A percentile compares a stretch with the other conserved stretches of the same genome.
phyloP scores from a whole-genome alignment of 2,329 filamentous ascomycete genomes.

The Stachybotrys chartarum region DNA sequence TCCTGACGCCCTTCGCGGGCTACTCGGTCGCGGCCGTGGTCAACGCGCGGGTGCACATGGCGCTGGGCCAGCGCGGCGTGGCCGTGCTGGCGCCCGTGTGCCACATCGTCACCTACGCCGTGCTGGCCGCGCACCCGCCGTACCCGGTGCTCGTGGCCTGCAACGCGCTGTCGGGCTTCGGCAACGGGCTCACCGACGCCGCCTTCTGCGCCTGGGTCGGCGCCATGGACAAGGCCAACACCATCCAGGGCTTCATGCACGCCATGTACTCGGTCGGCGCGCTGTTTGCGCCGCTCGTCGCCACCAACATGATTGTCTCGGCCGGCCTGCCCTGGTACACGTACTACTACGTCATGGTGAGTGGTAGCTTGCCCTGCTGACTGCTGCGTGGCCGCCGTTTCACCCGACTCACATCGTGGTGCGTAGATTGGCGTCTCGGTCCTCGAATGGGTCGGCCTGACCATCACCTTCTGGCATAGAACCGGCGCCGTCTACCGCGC shows the following conservation, averaged over 20 bases:
- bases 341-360: constrained; percentile 67
- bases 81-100: constrained; percentile 54
- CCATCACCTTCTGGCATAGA: constrained; percentile 51
- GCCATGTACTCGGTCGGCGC: constrained; percentile 60
- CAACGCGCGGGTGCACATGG: constrained; percentile 54
- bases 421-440: constrained; percentile 36
- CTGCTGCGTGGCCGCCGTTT: too few species aligned
- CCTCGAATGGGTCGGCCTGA: constrained; percentile 47
- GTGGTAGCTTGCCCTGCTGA: constrained; percentile 13
- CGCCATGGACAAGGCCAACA: constrained; percentile 60
- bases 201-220: constrained; percentile 47
- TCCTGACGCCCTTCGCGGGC: constrained; percentile 56
- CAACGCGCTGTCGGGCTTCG: constrained; percentile 58
- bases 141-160: constrained; percentile 57
- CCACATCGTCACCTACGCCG: constrained; percentile 54
- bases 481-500: constrained; percentile 47
- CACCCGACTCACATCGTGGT: not conserved
- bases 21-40: constrained; percentile 54
- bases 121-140: constrained; percentile 55
- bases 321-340: constrained; percentile 54
- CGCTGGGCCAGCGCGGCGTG: constrained; percentile 58
- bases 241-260: constrained; percentile 59
- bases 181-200: constrained; percentile 55
- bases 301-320: constrained; percentile 59
- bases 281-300: constrained; percentile 55